A percentile compares a stretch with the other conserved stretches of the same genome.
These are phyloP conservation scores for Aspergillus sojae DNA, from an alignment of 2,329 filamentous ascomycete species.

Conservation along the genomic window DNA sequence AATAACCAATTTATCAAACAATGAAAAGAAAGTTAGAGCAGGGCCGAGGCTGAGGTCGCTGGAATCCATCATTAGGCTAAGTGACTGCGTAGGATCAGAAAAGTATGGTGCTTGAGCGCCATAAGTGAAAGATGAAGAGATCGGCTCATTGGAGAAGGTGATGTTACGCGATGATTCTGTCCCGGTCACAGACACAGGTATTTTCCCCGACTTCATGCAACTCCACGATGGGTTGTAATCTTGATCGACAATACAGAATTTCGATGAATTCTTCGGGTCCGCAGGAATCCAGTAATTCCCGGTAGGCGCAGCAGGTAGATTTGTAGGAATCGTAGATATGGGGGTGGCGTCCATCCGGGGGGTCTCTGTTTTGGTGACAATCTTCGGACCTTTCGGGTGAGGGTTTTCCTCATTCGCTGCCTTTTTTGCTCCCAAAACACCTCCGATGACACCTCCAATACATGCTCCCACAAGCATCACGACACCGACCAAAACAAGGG, in stretches of 20 bases:
- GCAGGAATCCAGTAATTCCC: constrained; percentile 54
- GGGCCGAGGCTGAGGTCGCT: constrained; percentile 60
- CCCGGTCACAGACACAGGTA: constrained; percentile 37
- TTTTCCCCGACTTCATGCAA: constrained; percentile 43
- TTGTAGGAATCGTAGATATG: constrained; percentile 49
- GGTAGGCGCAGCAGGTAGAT: constrained; percentile 51
- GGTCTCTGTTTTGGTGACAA: constrained; percentile 53
- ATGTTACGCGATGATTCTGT: constrained; percentile 33
- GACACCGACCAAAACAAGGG: constrained; percentile 49
- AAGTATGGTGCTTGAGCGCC: constrained; percentile 63
- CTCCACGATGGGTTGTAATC: constrained; percentile 55
- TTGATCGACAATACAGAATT: constrained; percentile 51
- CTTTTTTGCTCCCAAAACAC: constrained; percentile 51
- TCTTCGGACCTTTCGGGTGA: constrained; percentile 28
- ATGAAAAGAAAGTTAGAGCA: constrained; percentile 64
- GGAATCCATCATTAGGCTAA: constrained; percentile 61
- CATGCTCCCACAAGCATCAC: constrained; percentile 53
- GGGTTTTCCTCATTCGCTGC: constrained; percentile 32
- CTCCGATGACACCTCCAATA: constrained; percentile 58
- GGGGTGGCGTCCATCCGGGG: constrained; percentile 55
- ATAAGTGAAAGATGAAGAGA: constrained; percentile 54
- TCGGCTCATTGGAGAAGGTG: constrained; percentile 41
- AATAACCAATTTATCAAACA: constrained; percentile 68
- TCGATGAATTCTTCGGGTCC: constrained; percentile 50
- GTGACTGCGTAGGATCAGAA: constrained; percentile 42